phyloP scores from a whole-genome alignment of 495 filamentous ascomycete species.

The Daldinia vernicosa region DNA sequence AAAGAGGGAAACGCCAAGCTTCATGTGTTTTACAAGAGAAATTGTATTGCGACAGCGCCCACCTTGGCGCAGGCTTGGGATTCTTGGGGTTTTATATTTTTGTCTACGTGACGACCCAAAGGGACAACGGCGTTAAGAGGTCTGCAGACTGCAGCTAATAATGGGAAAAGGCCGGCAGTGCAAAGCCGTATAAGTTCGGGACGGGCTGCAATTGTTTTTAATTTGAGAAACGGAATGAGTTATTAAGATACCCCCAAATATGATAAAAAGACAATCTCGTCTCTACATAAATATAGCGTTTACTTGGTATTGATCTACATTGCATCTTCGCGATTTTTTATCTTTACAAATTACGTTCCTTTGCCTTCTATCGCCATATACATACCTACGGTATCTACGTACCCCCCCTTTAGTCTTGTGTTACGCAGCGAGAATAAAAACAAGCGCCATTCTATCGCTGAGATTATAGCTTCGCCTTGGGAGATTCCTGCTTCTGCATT shows the following conservation, averaged over 20 bases:
- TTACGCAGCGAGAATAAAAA: not conserved
- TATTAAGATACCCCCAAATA: conserved; percentile 39
- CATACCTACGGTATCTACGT: too few relatives aligned
- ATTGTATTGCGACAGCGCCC: conserved; percentile 24
- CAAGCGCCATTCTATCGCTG: not conserved
- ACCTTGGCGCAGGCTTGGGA: conserved; percentile 35
- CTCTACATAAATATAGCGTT: conserved; percentile 12
- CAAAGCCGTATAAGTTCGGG: conserved; percentile 16
- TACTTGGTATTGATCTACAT: conserved; percentile 21
- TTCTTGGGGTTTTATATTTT: conserved; percentile 16
- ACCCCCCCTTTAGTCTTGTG: conserved; percentile 6
- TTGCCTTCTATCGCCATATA: conserved; percentile 12
- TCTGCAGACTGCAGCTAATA: conserved; percentile 1
- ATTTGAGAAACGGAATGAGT: conserved; percentile 12
- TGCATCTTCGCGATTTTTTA: conserved; percentile 9
- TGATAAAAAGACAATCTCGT: conserved; percentile 26
- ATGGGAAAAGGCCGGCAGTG: conserved; percentile 8
- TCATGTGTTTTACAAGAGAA: conserved; percentile 11
- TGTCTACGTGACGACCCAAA: conserved; percentile 9
- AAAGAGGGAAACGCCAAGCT: conserved; percentile 19
- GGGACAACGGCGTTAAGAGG: conserved; percentile 19
- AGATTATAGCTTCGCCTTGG: conserved; percentile 52
- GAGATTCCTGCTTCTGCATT: conserved; percentile 68
- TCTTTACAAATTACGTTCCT: conserved; percentile 1
- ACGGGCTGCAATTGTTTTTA: conserved; percentile 4